Conservation (phyloP, 768 basidiomycete species). For the Rhizopogon rudus region DNA sequence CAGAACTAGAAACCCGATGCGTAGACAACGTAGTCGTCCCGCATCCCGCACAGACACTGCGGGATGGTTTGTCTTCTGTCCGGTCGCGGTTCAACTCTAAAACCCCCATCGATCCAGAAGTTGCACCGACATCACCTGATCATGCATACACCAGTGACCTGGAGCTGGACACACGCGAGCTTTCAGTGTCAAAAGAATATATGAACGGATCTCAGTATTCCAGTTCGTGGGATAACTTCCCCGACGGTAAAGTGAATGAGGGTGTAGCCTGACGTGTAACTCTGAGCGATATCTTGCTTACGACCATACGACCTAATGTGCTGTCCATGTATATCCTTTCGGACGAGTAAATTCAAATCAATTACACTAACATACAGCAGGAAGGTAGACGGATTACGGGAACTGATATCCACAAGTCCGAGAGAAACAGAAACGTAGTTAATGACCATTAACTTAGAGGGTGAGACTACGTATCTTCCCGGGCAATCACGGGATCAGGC, state of each 20-base stretch:
- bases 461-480: too few species aligned
- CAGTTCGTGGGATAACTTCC: slow-evolving; percentile 11
- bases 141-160: slow-evolving; percentile 6
- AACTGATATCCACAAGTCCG: too few species aligned
- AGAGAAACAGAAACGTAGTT: too few species aligned
- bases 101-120: slow-evolving; percentile 19
- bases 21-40: slow-evolving; percentile 24
- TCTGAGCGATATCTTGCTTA: too few species aligned
- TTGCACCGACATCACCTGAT: slow-evolving; percentile 2
- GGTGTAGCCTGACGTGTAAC: too few species aligned
- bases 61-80: slow-evolving; percentile 14
- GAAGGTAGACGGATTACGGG: too few species aligned
- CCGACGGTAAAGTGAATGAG: slow-evolving; percentile 6
- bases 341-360: too few species aligned
- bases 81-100: slow-evolving; percentile 20
- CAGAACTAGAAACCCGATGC: slow-evolving; percentile 18
- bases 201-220: slow-evolving; percentile 1
- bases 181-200: slow-evolving; percentile 22
- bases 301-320: too few species aligned
- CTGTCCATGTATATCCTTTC: too few species aligned
- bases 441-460: too few species aligned
- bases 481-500: too few species aligned
- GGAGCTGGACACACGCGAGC: slow-evolving; percentile 26
- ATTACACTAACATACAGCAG: too few species aligned
- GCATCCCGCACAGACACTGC: slow-evolving; percentile 4